phyloP scores from a whole-genome alignment of 202 grass and related monocot species.

The Bolboschoenoplectus hybrid region DNA sequence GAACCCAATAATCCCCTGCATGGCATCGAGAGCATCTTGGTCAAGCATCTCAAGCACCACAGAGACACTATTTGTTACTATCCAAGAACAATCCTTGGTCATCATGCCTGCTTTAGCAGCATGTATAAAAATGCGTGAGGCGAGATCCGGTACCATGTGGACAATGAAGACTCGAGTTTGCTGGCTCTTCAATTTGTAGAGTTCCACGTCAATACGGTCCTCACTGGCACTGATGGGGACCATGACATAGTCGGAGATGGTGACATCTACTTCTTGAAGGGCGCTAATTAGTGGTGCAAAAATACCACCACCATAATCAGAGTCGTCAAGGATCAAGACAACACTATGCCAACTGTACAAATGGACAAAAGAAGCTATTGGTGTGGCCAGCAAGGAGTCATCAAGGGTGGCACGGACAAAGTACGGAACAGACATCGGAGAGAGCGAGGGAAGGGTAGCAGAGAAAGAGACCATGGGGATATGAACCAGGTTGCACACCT shows the following conservation, averaged over 20 bases:
- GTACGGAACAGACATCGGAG: neutral
- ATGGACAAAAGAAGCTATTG: neutral
- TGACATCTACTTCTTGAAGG: constrained; percentile 1
- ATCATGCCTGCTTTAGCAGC: constrained; percentile 4
- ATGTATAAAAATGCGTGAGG: neutral
- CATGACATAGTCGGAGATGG: constrained; percentile 3
- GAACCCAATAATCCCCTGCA: neutral
- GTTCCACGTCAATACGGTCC: neutral
- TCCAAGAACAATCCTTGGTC: neutral
- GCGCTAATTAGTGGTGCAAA: neutral
- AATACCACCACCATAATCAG: neutral
- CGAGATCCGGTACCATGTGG: neutral
- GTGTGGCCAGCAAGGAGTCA: neutral
- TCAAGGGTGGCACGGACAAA: neutral
- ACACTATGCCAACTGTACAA: neutral
- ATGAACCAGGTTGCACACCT: neutral
- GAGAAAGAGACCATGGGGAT: neutral
- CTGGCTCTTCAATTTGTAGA: neutral
- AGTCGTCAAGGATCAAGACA: neutral
- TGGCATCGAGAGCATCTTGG: constrained; percentile 1
- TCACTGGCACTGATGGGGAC: neutral
- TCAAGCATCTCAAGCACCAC: neutral
- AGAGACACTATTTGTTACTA: neutral
- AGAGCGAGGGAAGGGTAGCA: neutral
- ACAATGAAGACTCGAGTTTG: neutral